phyloP scores from a whole-genome alignment of 176 grass and related monocot genomes.

The Ananas comosus region DNA sequence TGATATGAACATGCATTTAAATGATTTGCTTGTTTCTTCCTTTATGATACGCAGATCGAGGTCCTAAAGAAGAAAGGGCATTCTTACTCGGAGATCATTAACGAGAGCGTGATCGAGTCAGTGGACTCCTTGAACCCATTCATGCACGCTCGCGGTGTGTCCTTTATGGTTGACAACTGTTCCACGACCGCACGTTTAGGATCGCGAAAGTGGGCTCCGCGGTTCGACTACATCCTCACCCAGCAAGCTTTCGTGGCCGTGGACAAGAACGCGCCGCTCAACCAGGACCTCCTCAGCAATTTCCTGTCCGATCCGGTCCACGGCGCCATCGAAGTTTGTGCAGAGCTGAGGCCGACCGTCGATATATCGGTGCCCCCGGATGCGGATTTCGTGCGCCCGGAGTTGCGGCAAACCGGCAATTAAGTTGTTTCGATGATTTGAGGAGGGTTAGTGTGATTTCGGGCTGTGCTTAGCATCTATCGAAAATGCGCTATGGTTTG shows the following conservation, averaged over 20 bases:
- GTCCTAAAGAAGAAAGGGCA: conserved; percentile 73
- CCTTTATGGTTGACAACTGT: conserved; percentile 97
- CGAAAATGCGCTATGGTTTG: not conserved
- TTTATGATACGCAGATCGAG: conserved; percentile 43
- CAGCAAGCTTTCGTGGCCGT: conserved; percentile 66
- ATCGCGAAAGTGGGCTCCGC: conserved; percentile 85
- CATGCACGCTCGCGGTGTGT: conserved; percentile 89
- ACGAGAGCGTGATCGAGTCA: conserved; percentile 78
- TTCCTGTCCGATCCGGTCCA: conserved; percentile 73
- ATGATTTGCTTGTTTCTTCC: not conserved
- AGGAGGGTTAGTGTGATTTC: not conserved
- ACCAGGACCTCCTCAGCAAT: conserved; percentile 90
- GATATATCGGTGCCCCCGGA: conserved; percentile 79
- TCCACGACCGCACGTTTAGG: conserved; percentile 81
- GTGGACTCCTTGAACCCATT: conserved; percentile 88
- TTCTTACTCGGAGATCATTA: conserved; percentile 79
- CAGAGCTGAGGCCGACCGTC: conserved; percentile 69
- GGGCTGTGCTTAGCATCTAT: not conserved
- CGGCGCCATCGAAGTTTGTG: conserved; percentile 65
- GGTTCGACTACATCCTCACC: conserved; percentile 80
- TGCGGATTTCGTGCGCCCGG: conserved; percentile 85
- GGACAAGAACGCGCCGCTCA: conserved; percentile 40
- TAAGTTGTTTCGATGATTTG: not conserved
- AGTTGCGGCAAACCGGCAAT: conserved; percentile 47
- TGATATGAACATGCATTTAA: too few species aligned